Base-by-base conservation (phyloP, 1,284 basidiomycete genomes). In the Fomitopsis schrenkii region DNA sequence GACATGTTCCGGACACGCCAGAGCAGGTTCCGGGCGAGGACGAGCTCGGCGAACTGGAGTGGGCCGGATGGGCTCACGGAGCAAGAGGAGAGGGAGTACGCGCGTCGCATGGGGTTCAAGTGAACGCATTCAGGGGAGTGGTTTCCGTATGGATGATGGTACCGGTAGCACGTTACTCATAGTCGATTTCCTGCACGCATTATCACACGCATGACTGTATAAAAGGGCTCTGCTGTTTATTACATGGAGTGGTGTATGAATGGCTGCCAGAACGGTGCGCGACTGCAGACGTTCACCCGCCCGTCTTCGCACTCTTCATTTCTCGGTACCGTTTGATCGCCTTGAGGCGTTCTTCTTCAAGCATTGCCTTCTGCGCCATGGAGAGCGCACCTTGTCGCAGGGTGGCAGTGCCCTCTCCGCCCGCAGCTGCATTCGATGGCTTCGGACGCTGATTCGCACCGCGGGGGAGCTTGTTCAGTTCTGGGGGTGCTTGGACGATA, bases 31-130 rank as follows among this genome's bases (percentile, higher is more conserved):
- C 83, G 94, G 62, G 89, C 91, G 14, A 82, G 95, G 58, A 94
- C 94, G 7, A 95, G 92, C 69, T 95, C 93, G 19, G 96, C 95
- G 46, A 97, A 97, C 73, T 98, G 95, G 95, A 84, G 86, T 17
- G 93, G 93, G 17, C 78, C 88, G 15, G 95, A 98, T 77, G 82
- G 87, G 40, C 78, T 98, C 65, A 95, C 94, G 7, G 75, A 80
- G 41, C 85, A 90, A 64, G 95, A 98, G 75, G 87, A 95, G 76
- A 78, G 81, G 61, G 91, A 94, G 67, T 98, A 97, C 72, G 93
- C 89, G 3, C 83, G 83, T 68, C 81, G 91, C 62, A 98, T 98
- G 95, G 95, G 95, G 4, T 98, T 90, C 78, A 68, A 63, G 57
- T 71, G 59, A 59, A 36, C n/a, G 22, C 12, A n/a, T 1, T 58